A percentile compares a stretch with the other conserved stretches of the same genome.
These are phyloP conservation scores for Fusarium begoniae DNA, from an alignment of 2,329 filamentous ascomycete species.

Conservation along the genomic window DNA sequence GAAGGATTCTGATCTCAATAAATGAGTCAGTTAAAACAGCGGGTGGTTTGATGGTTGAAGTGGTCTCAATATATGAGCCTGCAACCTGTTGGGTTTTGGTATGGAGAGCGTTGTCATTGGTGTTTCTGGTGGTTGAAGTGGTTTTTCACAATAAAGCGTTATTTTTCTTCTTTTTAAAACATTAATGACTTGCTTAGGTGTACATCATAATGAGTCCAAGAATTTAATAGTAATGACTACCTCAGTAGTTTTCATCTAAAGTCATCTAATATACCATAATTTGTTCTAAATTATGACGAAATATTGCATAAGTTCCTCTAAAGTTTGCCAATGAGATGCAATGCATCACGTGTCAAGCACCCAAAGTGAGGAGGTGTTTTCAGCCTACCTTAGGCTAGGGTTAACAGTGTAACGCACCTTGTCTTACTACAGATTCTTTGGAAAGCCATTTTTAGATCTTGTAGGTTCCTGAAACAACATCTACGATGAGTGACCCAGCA, in stretches of 20 bases:
- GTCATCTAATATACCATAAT: background rate
- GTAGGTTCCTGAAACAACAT: background rate
- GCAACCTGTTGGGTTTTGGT: background rate
- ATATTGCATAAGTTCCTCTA: background rate
- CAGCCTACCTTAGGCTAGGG: no score
- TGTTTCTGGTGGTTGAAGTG: background rate
- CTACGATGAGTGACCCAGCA: conserved; percentile 1
- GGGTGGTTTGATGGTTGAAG: background rate
- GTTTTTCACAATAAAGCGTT: background rate
- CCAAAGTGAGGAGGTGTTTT: background rate
- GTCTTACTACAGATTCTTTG: background rate
- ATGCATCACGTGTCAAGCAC: background rate
- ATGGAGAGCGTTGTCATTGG: background rate
- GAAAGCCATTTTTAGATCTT: background rate
- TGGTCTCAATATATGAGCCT: background rate
- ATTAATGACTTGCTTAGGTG: background rate
- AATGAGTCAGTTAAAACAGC: background rate
- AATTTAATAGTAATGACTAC: background rate
- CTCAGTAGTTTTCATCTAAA: accelerated
- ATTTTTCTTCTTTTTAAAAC: background rate
- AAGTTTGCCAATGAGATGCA: background rate
- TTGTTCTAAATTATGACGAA: background rate
- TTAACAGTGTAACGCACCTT: background rate
- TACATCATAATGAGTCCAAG: background rate
- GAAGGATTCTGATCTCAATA: background rate